Conservation (phyloP, 176 grass and related monocot genomes). For the Eremochloa ophiuroides region DNA sequence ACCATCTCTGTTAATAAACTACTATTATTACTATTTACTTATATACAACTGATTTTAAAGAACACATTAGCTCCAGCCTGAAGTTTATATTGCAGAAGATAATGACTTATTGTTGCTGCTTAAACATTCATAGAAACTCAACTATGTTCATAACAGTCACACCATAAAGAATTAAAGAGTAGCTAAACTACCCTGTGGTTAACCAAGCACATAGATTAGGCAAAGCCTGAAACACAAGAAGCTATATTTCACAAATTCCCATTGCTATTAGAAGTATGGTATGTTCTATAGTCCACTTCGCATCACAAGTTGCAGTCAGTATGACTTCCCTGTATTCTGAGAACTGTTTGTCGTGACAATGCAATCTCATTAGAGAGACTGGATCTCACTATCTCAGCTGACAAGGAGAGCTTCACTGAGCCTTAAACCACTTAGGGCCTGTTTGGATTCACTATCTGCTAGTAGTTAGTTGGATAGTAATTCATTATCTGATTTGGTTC, state of each 20-base stretch:
- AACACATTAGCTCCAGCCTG: neutral
- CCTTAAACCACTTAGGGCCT: neutral
- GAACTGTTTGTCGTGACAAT: neutral
- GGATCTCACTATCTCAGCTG: neutral
- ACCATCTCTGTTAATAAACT: neutral
- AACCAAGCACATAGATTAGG: neutral
- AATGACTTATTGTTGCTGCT: neutral
- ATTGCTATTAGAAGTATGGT: neutral
- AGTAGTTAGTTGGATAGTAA: too few relatives aligned
- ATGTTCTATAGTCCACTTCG: neutral
- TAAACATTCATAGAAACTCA: conserved; percentile 1
- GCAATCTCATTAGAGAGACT: neutral
- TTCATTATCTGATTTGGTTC: too few relatives aligned
- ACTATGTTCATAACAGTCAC: neutral
- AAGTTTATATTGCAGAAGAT: neutral
- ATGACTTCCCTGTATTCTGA: neutral
- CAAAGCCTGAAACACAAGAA: neutral
- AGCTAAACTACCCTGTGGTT: neutral
- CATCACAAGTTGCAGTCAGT: neutral
- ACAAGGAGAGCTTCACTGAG: neutral
- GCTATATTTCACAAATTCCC: neutral
- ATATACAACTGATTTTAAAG: neutral
- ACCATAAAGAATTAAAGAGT: neutral
- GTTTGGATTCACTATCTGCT: too few relatives aligned
- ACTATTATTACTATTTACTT: neutral